Base-by-base conservation (phyloP, 176 grass and related monocot species). In the Aegilops longissima region DNA sequence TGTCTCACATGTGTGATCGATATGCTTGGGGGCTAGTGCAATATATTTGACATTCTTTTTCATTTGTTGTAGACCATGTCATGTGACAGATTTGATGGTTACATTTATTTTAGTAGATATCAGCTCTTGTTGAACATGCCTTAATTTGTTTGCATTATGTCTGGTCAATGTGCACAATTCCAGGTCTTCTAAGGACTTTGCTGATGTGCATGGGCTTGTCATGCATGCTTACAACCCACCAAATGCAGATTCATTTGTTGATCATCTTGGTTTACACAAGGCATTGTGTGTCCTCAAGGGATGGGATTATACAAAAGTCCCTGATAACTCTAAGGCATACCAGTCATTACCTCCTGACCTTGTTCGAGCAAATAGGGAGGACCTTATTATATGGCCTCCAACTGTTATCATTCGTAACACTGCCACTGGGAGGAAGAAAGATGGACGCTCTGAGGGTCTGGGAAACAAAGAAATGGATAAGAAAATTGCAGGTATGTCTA, bases 401-500 rank as follows among this genome's bases (percentile, higher is more conserved):
- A 94, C 87, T 82, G 90, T 99, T 86, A 87, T 99, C 29, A 90
- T 99, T 88, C 90, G 90, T 79, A 99, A 99, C 71, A 96, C 94
- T 81, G 83, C 81, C 56, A 90, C 90, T 80, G 97, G 94, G 81
- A 96, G 78, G 89, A 99, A 90, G 90, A 91, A 95, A 88, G 97
- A 95, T 87, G 97, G 92, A 35, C 92, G 92, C 63, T 84, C 78
- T 44, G 97, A 99, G 87, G 94, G 92, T 93, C 84, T 99, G 82
- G 89, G 90, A 87, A 99, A 99, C 83, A 99, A 88, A 89, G 97
- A 99, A 68, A 99, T 99, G 94, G 97, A 99, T 91, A 96, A 86
- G 86, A 99, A 84, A 91, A 91, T 99, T 83, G 83, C 88, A 96
- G 97, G 97, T 99, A 99, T 68, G 76, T 88, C 61, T 90, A 66